phyloP scores from a whole-genome alignment of 2,329 filamentous ascomycete genomes.

The Sporothrix luriei region DNA sequence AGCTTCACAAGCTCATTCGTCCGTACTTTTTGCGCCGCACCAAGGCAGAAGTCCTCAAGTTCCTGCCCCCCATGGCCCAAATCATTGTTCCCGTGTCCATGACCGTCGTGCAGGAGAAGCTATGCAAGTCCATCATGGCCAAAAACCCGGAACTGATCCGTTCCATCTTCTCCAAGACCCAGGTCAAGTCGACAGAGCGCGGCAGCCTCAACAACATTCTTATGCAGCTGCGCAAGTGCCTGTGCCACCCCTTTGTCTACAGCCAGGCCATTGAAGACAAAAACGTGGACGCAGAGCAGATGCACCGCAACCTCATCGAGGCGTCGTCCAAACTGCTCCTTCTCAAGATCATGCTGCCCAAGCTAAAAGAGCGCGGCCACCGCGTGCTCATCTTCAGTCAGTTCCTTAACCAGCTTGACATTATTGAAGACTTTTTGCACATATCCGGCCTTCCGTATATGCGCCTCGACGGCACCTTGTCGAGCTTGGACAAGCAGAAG shows the following conservation, averaged over 20 bases:
- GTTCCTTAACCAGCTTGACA: conserved; percentile 83
- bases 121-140: conserved; percentile 90
- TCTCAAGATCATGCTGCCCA: conserved; percentile 82
- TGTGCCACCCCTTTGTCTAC: conserved; percentile 97
- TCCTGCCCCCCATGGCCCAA: conserved; percentile 89
- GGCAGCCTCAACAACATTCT: conserved; percentile 90
- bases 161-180: conserved; percentile 74
- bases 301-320: conserved; percentile 82
- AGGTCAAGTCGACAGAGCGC: conserved; percentile 69
- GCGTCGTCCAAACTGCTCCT: conserved; percentile 88
- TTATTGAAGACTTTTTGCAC: conserved; percentile 87
- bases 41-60: conserved; percentile 86
- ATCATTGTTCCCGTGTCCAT: conserved; percentile 96
- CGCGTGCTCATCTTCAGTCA: conserved; percentile 95
- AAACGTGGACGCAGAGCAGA: conserved; percentile 59
- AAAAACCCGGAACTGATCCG: conserved; percentile 89
- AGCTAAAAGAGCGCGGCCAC: conserved; percentile 81
- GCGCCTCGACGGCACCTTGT: conserved; percentile 83
- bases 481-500: conserved; percentile 85
- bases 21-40: conserved; percentile 73
- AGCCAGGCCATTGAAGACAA: conserved; percentile 87
- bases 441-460: conserved; percentile 72
- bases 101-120: conserved; percentile 87
- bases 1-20: conserved; percentile 81
- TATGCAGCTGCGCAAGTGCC: conserved; percentile 89